Conservation (phyloP, 495 filamentous ascomycete genomes). For the Hyaloscypha finlandica region DNA sequence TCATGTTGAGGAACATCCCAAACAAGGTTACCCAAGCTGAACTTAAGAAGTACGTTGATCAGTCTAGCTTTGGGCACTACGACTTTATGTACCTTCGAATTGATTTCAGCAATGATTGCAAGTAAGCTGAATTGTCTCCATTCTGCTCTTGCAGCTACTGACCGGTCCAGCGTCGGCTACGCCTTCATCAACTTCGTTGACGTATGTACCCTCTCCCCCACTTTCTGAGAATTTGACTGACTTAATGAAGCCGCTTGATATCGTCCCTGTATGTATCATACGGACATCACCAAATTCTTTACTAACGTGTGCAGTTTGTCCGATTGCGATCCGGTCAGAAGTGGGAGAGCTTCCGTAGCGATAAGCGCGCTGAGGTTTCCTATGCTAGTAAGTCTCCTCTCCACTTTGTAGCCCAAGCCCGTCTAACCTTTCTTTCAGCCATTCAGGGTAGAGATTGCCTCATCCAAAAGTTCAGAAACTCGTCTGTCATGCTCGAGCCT, state of each 20-base stretch:
- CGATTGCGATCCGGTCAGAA: slow-evolving; percentile 62
- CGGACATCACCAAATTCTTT: background rate
- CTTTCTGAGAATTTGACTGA: slow-evolving; percentile 33
- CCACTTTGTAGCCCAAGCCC: too few species aligned
- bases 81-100: slow-evolving; percentile 97
- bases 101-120: slow-evolving; percentile 87
- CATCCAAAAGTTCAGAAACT: slow-evolving; percentile 94
- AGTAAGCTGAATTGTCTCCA: slow-evolving; percentile 53
- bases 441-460: slow-evolving; percentile 91
- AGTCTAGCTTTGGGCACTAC: slow-evolving; percentile 76
- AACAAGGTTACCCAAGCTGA: slow-evolving; percentile 84
- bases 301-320: slow-evolving; percentile 64
- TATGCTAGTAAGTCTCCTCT: slow-evolving; percentile 75
- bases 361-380: slow-evolving; percentile 86
- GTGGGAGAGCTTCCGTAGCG: slow-evolving; percentile 76
- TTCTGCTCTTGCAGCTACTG: background rate
- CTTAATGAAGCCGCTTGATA: slow-evolving; percentile 63
- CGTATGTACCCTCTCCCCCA: slow-evolving; percentile 47
- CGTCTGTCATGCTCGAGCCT: slow-evolving; percentile 87
- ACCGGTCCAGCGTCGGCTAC: slow-evolving; percentile 79
- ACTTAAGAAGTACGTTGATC: slow-evolving; percentile 77
- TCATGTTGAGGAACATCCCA: slow-evolving; percentile 96
- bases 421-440: slow-evolving; percentile 46
- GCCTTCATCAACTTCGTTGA: slow-evolving; percentile 95
- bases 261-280: slow-evolving; percentile 61